Base-by-base conservation (phyloP, 2,329 filamentous ascomycete genomes). In the Magnaporthiopsis rhizophila region DNA sequence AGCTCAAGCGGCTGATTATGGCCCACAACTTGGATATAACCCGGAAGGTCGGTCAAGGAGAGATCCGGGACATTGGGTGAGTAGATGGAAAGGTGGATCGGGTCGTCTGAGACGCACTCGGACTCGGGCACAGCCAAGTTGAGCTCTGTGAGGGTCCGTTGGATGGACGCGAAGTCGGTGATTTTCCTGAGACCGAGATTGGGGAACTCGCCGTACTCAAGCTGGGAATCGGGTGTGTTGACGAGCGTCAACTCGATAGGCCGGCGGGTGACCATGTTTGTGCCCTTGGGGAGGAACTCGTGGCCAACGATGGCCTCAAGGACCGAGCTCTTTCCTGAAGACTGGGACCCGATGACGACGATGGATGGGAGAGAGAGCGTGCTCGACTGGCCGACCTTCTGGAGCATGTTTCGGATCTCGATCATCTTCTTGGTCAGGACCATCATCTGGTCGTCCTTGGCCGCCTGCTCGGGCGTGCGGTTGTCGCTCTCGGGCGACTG, bases 381-480 rank as follows among this genome's bases (percentile, higher is more conserved):
- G 68, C 89, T 92, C 0, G 93, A 96, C 79, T 99, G 94, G 45
- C 93, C 96, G 60, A 99, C 90, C 32, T 89, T 91, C 72, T 96
- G 90, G 30, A 99, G 82, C 65, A 99, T 91, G 69, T 89, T 93
- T 69, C 96, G 84, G 65, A 99, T 98, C 79, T 99, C 95, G 72
- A 99, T 99, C 95, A 99, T 99, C 79, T 98, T 98, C 79, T 95
- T 94, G 2, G 96, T 99, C 72, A 99, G 81, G 69, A 97, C 83
- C 95, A 99, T 99, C 94, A 99, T 99, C 76, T 99, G 95, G 74
- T 99, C 95, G 71, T 99, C 95, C 71, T 87, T 87, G 24, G 92
- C 91, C 61, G 84, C 82, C 72, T 90, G 86, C 64, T 89, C 86
- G 26, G 79, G 81, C 11, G 81, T 79, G 64, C 87, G 81, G 5